phyloP scores from a whole-genome alignment of 2,329 filamentous ascomycete species.

The Polytolypa hystricis region DNA sequence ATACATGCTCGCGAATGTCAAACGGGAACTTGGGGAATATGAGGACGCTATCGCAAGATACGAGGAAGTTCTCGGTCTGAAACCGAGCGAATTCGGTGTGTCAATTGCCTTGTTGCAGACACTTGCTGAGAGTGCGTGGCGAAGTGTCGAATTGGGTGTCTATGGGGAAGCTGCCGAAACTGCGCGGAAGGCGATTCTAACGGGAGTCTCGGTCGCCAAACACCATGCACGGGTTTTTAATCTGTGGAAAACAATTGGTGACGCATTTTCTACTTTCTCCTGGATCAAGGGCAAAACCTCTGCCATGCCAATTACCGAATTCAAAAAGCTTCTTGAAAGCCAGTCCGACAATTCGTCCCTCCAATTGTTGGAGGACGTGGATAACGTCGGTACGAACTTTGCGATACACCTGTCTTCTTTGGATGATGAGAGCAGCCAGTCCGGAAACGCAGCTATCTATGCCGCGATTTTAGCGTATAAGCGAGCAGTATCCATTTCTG shows the following conservation, averaged over 20 bases:
- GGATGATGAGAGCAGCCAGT: slow-evolving; percentile 21
- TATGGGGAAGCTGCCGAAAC: slow-evolving; percentile 72
- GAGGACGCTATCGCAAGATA: slow-evolving; percentile 73
- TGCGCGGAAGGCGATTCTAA: slow-evolving; percentile 56
- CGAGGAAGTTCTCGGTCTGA: slow-evolving; percentile 55
- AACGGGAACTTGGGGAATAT: slow-evolving; percentile 81
- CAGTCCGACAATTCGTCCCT: slow-evolving; percentile 43
- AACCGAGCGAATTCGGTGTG: slow-evolving; percentile 71
- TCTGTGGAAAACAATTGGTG: slow-evolving; percentile 84
- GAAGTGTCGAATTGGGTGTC: slow-evolving; percentile 67
- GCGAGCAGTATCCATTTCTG: slow-evolving; percentile 62
- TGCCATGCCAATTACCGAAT: slow-evolving; percentile 48
- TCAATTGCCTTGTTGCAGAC: slow-evolving; percentile 81
- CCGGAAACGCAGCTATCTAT: slow-evolving; percentile 47
- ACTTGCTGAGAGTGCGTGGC: slow-evolving; percentile 68
- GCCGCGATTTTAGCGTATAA: slow-evolving; percentile 78
- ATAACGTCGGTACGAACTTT: slow-evolving; percentile 45
- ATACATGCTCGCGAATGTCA: slow-evolving; percentile 93
- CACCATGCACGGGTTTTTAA: slow-evolving; percentile 68
- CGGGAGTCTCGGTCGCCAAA: slow-evolving; percentile 52
- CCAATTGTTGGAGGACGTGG: slow-evolving; percentile 55
- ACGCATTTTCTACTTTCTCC: slow-evolving; percentile 76
- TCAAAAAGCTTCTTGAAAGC: slow-evolving; percentile 49
- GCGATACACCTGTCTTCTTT: slow-evolving; percentile 25
- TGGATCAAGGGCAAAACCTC: slow-evolving; percentile 58